Evolutionary conservation across 139 green algal species (phyloP), one percentile per base, ranked within the genome.

Genomic region (Closterium sp.): DNA sequence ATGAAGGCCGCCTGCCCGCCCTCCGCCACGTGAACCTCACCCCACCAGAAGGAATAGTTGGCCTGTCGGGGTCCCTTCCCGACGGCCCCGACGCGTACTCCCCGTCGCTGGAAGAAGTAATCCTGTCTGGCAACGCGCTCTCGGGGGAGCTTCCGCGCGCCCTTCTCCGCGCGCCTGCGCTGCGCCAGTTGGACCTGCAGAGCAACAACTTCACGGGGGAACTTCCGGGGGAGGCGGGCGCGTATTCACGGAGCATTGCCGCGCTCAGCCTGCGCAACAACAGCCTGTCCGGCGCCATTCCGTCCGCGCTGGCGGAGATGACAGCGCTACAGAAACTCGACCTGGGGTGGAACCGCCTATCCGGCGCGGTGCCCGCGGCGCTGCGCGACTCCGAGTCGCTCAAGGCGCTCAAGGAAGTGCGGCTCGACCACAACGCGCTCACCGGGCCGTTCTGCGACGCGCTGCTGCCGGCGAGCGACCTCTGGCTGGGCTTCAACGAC

Each of bases 141-240:
- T 92, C 27, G 22, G 91, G 91, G 19, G 84, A 32, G 22, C 29
- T 93, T 70, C 91, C 91, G 31, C 86, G 31, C 19, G 88, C 11
- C 27, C 84, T 93, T 31, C 86, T 88, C 87, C 27, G 86, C 85
- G 45, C 70, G 38, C 22, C 87, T 2, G 22, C n/a, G 31, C 91
- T 91, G 86, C 0, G 38, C 5, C 3, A 1, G 22, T 0, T 91
- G 10, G 91, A 91, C 86, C 31, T 93, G 31, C 1, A 29, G 24
- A 45, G 24, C 2, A 93, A 93, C 91, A 34, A 86, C 30, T 17
- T 93, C 45, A 91, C 85, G 31, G 91, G 91, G 10, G 30, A 31
- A 17, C 22, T 93, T 9, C 91, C 91, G 42, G n/a, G 17, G 62
- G 62, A 19, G 38, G 62, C 62, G 62, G 62, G 62, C 17, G 62